Percentiles rank a stretch among this genome's conserved stretches.
These are phyloP conservation scores for Vanilla planifolia DNA, from an alignment of 106 monocot species.

Conservation along the genomic window DNA sequence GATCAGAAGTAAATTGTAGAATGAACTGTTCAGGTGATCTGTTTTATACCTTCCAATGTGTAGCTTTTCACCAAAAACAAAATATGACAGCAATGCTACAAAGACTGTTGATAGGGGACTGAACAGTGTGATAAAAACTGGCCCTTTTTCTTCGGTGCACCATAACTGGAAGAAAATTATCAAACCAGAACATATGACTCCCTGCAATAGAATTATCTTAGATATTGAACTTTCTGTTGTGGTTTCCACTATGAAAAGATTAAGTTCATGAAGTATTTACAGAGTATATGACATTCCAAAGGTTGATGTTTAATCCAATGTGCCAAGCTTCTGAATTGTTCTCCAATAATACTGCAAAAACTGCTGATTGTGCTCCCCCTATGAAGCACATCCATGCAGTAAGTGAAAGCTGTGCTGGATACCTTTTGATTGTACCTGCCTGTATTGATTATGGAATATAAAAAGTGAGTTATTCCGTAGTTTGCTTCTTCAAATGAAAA, in stretches of 20 bases:
- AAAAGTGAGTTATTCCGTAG: not conserved
- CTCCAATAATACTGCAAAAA: constrained; percentile 54
- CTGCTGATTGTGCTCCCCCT: constrained; percentile 68
- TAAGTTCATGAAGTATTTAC: constrained; percentile 27
- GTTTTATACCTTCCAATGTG: constrained; percentile 64
- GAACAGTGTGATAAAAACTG: constrained; percentile 95
- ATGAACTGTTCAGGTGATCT: not conserved
- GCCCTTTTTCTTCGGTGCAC: constrained; percentile 81
- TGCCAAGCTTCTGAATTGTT: constrained; percentile 60
- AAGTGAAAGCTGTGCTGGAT: constrained; percentile 86
- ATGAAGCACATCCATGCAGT: constrained; percentile 85
- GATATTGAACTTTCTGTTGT: not conserved
- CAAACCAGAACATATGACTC: constrained; percentile 55
- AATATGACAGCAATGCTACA: constrained; percentile 74
- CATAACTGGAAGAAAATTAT: constrained; percentile 70
- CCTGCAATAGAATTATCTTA: constrained; percentile 30
- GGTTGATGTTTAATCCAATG: constrained; percentile 56
- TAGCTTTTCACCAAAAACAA: constrained; percentile 64
- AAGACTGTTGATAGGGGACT: constrained; percentile 69
- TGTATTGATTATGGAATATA: constrained; percentile 15
- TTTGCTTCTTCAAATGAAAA: not conserved
- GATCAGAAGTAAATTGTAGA: not conserved
- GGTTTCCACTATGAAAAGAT: too few relatives aligned
- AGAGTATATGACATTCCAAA: constrained; percentile 69
- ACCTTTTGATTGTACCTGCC: constrained; percentile 68